Conservation (phyloP, 352 stramenopile species). For the Blastocystis sp. region DNA sequence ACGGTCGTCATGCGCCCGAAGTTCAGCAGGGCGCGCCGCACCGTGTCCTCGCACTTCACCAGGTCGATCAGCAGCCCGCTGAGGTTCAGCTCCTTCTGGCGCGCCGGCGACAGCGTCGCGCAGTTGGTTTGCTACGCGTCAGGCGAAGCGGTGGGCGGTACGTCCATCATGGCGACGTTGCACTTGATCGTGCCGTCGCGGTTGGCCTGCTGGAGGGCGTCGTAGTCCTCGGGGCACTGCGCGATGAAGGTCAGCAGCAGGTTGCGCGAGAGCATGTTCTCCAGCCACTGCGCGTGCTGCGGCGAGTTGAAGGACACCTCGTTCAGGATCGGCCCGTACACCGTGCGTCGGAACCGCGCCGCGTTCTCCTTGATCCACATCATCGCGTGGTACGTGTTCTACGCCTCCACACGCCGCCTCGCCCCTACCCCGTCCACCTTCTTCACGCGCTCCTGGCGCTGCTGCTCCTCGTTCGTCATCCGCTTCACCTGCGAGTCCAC, state of each 20-base stretch:
- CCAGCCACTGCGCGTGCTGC: conserved; percentile 39
- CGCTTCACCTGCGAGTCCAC: neutral
- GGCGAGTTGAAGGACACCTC: conserved; percentile 20
- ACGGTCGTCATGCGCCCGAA: neutral
- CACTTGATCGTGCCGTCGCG: conserved; percentile 14
- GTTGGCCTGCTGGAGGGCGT: conserved; percentile 7
- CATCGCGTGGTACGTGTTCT: conserved; percentile 24
- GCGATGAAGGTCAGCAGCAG: conserved; percentile 31
- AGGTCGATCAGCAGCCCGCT: neutral
- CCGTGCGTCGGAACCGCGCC: neutral
- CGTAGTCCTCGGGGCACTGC: conserved; percentile 48
- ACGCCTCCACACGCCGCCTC: neutral
- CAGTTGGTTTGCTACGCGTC: neutral
- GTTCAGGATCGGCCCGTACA: conserved; percentile 57
- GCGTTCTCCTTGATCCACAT: conserved; percentile 25
- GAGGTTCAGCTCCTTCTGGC: neutral
- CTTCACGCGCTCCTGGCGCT: conserved; percentile 5
- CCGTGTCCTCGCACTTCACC: conserved; percentile 18
- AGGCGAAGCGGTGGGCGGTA: neutral
- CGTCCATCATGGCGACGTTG: conserved; percentile 37
- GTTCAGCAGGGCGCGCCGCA: conserved; percentile 42
- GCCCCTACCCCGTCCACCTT: neutral
- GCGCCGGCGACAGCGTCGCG: neutral
- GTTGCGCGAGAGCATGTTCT: conserved; percentile 33
- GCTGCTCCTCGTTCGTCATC: conserved; percentile 6